Evolutionary conservation across 2,329 filamentous ascomycete species (phyloP).

Genomic region (Alternaria consortialis): DNA sequence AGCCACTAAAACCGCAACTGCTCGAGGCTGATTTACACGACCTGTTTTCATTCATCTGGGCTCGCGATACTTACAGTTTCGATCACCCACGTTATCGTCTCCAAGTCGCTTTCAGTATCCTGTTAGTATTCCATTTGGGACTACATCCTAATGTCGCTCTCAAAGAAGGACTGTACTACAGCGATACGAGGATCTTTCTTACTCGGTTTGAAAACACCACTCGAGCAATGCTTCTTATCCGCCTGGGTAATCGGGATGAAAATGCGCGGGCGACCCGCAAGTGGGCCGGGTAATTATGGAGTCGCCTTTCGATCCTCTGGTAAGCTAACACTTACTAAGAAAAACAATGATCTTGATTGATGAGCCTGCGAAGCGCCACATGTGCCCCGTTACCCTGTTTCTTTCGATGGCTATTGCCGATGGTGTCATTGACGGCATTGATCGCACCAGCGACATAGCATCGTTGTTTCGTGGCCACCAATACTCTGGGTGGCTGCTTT

Average conservation of each 20-base stretch:
- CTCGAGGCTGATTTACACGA: constrained; percentile 1
- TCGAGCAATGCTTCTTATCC: neutral
- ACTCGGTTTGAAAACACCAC: neutral
- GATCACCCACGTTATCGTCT: constrained; percentile 6
- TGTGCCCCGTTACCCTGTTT: constrained; percentile 1
- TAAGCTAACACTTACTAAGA: neutral
- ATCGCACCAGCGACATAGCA: neutral
- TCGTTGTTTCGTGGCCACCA: neutral
- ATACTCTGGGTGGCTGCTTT: constrained; percentile 1
- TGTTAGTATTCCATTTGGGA: constrained; percentile 6
- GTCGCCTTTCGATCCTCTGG: neutral
- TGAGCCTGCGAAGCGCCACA: constrained; percentile 5
- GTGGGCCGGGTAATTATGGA: neutral
- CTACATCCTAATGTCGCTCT: neutral
- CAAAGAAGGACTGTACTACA: constrained; percentile 4
- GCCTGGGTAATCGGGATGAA: neutral
- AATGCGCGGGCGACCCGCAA: neutral
- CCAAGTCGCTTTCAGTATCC: constrained; percentile 3
- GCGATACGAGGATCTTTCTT: neutral
- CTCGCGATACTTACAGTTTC: constrained; percentile 2
- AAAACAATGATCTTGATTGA: neutral
- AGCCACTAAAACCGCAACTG: constrained; percentile 3
- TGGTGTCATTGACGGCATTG: constrained; percentile 1
- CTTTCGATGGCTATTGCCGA: constrained; percentile 5
- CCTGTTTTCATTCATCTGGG: constrained; percentile 1